Percentiles rank a stretch among this genome's conserved stretches.
Conservation (phyloP, 345 rosid species). For the Euphorbia tirucalli region DNA sequence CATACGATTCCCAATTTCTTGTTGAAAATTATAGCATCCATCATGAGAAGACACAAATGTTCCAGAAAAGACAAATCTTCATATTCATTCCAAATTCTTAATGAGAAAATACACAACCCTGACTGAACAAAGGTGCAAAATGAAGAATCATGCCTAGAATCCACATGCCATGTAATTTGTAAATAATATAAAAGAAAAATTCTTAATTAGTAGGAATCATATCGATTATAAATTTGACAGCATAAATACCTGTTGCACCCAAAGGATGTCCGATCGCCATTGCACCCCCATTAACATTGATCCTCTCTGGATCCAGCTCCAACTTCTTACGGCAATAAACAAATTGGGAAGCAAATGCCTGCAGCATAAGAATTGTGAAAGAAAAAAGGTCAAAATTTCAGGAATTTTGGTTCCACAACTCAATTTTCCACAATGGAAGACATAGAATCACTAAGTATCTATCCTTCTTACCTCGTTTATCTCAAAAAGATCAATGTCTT, state of each 20-base stretch:
- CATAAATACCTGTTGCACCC: constrained; percentile 80
- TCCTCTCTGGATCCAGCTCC: constrained; percentile 75
- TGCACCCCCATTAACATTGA: constrained; percentile 97
- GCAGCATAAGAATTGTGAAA: constrained; percentile 6
- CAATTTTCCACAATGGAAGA: not conserved
- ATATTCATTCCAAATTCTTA: not conserved
- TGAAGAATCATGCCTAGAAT: not conserved
- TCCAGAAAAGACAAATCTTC: not conserved
- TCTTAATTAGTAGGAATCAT: constrained; percentile 3
- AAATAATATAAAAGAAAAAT: not conserved
- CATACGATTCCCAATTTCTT: not conserved
- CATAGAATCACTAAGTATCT: not conserved
- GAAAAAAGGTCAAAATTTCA: not conserved
- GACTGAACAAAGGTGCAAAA: not conserved
- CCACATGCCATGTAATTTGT: no score
- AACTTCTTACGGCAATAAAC: constrained; percentile 87
- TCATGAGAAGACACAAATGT: not conserved
- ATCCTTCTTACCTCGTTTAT: constrained; percentile 75
- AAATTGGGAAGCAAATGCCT: constrained; percentile 98
- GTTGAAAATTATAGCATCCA: not conserved
- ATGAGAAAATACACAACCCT: not conserved
- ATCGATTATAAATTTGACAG: not conserved
- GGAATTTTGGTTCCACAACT: not conserved
- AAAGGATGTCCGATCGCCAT: constrained; percentile 93
- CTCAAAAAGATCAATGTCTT: constrained; percentile 93